These are phyloP conservation scores for Cutaneotrichosporon sp. DNA, from an alignment of 1,284 basidiomycete genomes.

Conservation along the genomic window DNA sequence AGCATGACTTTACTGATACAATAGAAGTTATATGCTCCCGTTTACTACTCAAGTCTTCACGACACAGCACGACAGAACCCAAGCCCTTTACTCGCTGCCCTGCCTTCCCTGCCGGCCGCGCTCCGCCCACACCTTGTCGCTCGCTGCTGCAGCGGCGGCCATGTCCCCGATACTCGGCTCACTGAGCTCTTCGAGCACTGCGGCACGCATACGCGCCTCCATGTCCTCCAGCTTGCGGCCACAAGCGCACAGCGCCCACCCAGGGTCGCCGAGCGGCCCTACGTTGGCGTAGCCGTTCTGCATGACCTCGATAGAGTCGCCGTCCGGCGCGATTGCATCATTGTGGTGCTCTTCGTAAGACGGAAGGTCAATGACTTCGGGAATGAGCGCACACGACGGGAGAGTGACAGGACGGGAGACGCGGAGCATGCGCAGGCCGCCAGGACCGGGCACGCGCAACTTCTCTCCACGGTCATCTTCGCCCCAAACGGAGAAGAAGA, in stretches of 20 bases:
- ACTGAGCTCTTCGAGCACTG: neutral
- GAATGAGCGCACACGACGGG: constrained; percentile 28
- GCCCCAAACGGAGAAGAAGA: constrained; percentile 45
- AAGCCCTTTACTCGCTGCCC: neutral
- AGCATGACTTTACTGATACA: neutral
- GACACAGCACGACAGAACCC: neutral
- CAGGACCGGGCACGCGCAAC: constrained; percentile 26
- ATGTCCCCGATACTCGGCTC: neutral
- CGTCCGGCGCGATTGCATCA: neutral
- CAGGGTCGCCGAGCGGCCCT: constrained; percentile 1
- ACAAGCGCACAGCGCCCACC: constrained; percentile 29
- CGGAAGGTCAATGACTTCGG: constrained; percentile 14
- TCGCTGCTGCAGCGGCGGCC: neutral
- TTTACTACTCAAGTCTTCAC: neutral
- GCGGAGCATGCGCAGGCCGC: constrained; percentile 39
- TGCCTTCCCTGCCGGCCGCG: neutral
- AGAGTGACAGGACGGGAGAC: constrained; percentile 35
- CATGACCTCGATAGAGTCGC: neutral
- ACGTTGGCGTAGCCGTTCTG: neutral
- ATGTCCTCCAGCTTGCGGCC: constrained; percentile 31
- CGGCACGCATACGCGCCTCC: constrained; percentile 23
- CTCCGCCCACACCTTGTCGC: constrained; percentile 6
- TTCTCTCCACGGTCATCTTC: constrained; percentile 25
- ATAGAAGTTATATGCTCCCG: neutral
- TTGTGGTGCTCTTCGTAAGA: constrained; percentile 10